Evolutionary conservation across 1,284 basidiomycete genomes (phyloP).

Genomic region (Tausonia pullulans): DNA sequence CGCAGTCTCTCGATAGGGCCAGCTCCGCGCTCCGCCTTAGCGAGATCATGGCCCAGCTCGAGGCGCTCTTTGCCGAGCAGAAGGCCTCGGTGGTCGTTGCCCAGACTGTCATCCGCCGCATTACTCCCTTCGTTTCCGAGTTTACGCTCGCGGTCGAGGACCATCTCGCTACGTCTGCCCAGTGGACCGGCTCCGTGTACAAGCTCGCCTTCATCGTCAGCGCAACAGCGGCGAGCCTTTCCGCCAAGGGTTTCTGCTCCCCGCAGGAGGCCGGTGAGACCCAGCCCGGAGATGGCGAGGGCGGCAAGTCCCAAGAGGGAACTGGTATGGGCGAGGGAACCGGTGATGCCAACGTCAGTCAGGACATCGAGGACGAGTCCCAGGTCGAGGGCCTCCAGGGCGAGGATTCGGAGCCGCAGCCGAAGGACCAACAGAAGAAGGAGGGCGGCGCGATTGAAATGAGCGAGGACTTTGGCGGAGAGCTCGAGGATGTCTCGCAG

Average conservation of each 20-base stretch:
- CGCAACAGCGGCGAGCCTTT: conserved; percentile 60
- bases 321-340: conserved; percentile 76
- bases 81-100: conserved; percentile 7
- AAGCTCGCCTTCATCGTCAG: conserved; percentile 74
- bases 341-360: conserved; percentile 76
- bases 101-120: conserved; percentile 23
- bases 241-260: conserved; percentile 83
- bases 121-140: conserved; percentile 28
- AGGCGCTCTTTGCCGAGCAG: conserved; percentile 9
- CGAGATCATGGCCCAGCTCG: conserved; percentile 29
- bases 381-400: conserved; percentile 88
- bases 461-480: conserved; percentile 57
- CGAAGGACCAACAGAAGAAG: conserved; percentile 44
- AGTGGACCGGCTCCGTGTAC: conserved; percentile 56
- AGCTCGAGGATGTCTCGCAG: conserved; percentile 45
- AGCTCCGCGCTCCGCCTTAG: conserved; percentile 25
- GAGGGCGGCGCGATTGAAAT: conserved; percentile 49
- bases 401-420: conserved; percentile 47
- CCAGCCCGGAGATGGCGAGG: conserved; percentile 41
- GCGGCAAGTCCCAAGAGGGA: conserved; percentile 43
- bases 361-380: conserved; percentile 87
- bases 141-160: conserved; percentile 21
- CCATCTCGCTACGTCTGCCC: conserved; percentile 26
- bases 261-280: conserved; percentile 57
- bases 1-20: conserved; percentile 20